phyloP scores from a whole-genome alignment of 306 rosid genomes.

The Citrullus amarus region DNA sequence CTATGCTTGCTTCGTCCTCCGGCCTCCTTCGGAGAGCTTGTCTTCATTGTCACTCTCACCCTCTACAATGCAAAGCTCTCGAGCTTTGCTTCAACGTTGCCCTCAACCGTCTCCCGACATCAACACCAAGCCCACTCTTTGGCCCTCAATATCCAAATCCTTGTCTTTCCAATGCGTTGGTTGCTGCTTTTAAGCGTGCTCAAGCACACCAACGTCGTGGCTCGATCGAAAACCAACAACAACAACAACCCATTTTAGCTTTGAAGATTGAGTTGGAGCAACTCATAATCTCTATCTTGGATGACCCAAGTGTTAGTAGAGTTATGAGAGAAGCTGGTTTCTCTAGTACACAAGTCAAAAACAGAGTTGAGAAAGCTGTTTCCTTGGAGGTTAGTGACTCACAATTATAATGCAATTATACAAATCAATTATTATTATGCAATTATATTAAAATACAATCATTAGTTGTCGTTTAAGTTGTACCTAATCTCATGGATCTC shows the following conservation, averaged over 20 bases:
- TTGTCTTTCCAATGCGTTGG: slow-evolving; percentile 71
- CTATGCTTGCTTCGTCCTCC: slow-evolving; percentile 68
- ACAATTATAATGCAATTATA: neutral
- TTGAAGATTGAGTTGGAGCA: slow-evolving; percentile 74
- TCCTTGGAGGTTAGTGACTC: slow-evolving; percentile 34
- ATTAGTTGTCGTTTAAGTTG: too few relatives aligned
- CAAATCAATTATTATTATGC: neutral
- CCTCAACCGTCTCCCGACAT: slow-evolving; percentile 75
- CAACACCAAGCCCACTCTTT: slow-evolving; percentile 49
- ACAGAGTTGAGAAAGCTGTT: slow-evolving; percentile 53
- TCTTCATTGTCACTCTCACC: slow-evolving; percentile 73
- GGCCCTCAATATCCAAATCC: slow-evolving; percentile 58
- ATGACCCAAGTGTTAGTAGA: slow-evolving; percentile 89
- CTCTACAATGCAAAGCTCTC: slow-evolving; percentile 84
- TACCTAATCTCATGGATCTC: too few relatives aligned
- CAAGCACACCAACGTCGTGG: slow-evolving; percentile 95
- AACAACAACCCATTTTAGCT: slow-evolving; percentile 41
- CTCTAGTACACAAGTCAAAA: slow-evolving; percentile 62
- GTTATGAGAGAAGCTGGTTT: slow-evolving; percentile 97
- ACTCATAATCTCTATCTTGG: slow-evolving; percentile 67
- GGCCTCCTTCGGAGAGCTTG: slow-evolving; percentile 72
- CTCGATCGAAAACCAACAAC: slow-evolving; percentile 70
- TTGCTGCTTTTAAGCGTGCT: slow-evolving; percentile 87
- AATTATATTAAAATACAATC: too few relatives aligned
- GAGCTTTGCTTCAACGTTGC: slow-evolving; percentile 94